Percentiles rank a stretch among this genome's conserved stretches.
These are phyloP conservation scores for Hypoxylon sp. DNA, from an alignment of 2,329 filamentous ascomycete species.

Conservation along the genomic window DNA sequence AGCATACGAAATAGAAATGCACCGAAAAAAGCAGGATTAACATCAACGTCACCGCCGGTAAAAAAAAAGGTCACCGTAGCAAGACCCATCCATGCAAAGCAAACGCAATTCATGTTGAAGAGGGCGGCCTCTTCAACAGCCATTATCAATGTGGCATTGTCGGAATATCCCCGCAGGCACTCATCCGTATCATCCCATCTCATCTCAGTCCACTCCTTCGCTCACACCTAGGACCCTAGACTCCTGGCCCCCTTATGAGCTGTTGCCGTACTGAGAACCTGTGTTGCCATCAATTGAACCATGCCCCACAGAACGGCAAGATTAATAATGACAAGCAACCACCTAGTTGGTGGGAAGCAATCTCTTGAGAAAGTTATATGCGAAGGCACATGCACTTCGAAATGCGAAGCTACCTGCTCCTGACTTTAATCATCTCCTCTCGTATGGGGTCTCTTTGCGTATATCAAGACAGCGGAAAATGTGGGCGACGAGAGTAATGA, in stretches of 20 bases:
- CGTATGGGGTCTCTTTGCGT: neutral
- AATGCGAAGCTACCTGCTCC: neutral
- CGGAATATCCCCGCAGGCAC: neutral
- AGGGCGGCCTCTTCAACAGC: neutral
- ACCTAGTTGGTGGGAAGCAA: neutral
- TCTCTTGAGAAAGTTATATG: neutral
- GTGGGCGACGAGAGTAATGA: neutral
- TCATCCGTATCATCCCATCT: neutral
- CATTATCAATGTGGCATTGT: neutral
- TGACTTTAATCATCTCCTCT: neutral
- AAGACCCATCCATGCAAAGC: neutral
- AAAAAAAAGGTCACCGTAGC: neutral
- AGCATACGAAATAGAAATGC: neutral
- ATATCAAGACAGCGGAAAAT: neutral
- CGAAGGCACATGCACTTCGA: neutral
- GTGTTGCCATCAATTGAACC: neutral
- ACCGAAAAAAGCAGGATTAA: neutral
- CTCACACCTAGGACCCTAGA: neutral
- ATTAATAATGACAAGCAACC: too few relatives aligned
- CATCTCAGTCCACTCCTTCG: neutral
- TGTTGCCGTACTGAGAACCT: neutral
- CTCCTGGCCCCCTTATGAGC: neutral
- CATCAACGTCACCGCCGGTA: neutral
- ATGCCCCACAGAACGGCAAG: neutral
- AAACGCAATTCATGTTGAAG: neutral